Evolutionary conservation across 495 filamentous ascomycete species (phyloP).

Genomic region (Umbilicaria muhlenbergii): DNA sequence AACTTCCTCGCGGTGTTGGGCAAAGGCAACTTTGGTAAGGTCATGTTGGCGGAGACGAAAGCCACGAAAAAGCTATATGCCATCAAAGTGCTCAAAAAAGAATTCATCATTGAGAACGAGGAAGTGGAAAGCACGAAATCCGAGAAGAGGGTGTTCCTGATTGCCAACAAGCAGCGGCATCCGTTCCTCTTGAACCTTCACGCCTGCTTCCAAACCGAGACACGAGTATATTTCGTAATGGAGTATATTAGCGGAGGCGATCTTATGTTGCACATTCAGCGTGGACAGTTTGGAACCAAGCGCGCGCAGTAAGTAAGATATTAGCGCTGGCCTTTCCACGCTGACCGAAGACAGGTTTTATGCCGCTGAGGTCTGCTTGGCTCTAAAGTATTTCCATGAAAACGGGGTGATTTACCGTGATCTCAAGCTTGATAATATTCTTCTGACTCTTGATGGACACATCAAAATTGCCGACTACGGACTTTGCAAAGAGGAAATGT

Average conservation of each 20-base stretch:
- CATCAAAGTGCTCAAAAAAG: conserved; percentile 99
- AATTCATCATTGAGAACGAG: conserved; percentile 99
- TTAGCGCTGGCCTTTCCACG: not conserved
- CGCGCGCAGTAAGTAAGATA: conserved; percentile 66
- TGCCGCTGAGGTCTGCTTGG: conserved; percentile 91
- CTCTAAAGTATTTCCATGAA: conserved; percentile 98
- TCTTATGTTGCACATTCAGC: conserved; percentile 97
- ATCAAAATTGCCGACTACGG: conserved; percentile 99
- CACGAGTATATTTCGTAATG: conserved; percentile 98
- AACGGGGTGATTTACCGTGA: conserved; percentile 99
- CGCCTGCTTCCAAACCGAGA: conserved; percentile 99
- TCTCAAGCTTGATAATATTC: conserved; percentile 97
- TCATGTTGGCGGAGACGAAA: conserved; percentile 98
- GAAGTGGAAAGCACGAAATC: conserved; percentile 98
- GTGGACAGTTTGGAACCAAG: conserved; percentile 89
- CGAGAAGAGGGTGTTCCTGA: conserved; percentile 91
- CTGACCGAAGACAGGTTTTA: conserved; percentile 56
- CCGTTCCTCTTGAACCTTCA: conserved; percentile 92
- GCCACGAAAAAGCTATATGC: conserved; percentile 80
- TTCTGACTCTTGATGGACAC: conserved; percentile 89
- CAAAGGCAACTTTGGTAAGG: conserved; percentile 99
- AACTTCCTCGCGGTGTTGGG: conserved; percentile 98
- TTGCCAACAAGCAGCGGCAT: conserved; percentile 95
- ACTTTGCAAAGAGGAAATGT: conserved; percentile 99
- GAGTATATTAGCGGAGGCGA: conserved; percentile 99